These are phyloP conservation scores for Blastobotrys terrestris DNA, from an alignment of 805 yeast species.

Conservation along the genomic window DNA sequence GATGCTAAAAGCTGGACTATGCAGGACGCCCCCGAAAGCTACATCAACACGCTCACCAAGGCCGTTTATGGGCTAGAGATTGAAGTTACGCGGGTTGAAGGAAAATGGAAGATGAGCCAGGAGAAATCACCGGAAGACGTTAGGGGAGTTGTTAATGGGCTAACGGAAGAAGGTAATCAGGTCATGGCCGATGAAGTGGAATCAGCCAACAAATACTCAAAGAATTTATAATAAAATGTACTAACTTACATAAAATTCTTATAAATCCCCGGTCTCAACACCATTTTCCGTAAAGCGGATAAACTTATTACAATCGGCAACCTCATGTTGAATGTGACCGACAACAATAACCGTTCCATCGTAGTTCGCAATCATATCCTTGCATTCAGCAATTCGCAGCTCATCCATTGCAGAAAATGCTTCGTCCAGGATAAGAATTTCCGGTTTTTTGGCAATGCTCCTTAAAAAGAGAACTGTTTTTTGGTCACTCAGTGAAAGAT, in stretches of 20 bases:
- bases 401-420: constrained; percentile 88
- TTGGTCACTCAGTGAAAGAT: constrained; percentile 64
- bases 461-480: constrained; percentile 71
- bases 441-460: constrained; percentile 72
- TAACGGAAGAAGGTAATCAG: constrained; percentile 12
- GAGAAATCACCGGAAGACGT: constrained; percentile 38
- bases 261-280: not conserved
- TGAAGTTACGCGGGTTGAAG: constrained; percentile 40
- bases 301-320: constrained; percentile 60
- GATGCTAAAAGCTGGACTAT: constrained; percentile 45
- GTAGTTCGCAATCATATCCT: constrained; percentile 40
- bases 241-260: not conserved
- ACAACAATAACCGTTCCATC: constrained; percentile 70
- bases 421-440: constrained; percentile 78
- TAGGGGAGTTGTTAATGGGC: constrained; percentile 46
- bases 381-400: constrained; percentile 49
- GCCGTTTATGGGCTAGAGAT: constrained; percentile 53
- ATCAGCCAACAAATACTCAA: not conserved
- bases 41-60: constrained; percentile 38
- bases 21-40: constrained; percentile 49
- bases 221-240: not conserved
- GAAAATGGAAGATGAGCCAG: constrained; percentile 58
- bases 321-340: constrained; percentile 78
- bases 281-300: constrained; percentile 18
- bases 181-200: not conserved